Conservation (phyloP, 2,329 filamentous ascomycete species). For the Ascochyta fabae region DNA sequence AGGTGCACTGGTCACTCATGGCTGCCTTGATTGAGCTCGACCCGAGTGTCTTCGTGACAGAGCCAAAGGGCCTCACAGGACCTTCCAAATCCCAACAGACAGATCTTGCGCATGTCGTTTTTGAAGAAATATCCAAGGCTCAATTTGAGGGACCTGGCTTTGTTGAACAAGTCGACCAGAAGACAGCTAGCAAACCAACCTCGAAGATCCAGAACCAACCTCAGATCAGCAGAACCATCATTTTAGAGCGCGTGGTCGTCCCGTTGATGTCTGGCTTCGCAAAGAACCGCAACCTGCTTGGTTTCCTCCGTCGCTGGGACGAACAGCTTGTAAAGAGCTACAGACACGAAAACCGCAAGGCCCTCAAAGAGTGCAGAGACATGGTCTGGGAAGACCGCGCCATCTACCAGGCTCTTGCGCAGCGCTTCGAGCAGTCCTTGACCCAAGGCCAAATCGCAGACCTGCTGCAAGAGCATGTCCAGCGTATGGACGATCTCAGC, state of each 20-base stretch:
- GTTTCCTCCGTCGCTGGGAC: slow-evolving; percentile 46
- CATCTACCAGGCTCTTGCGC: slow-evolving; percentile 30
- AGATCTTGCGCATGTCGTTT: slow-evolving; percentile 39
- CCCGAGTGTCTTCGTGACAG: slow-evolving; percentile 39
- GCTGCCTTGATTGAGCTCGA: slow-evolving; percentile 44
- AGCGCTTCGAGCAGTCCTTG: slow-evolving; percentile 40
- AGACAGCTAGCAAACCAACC: background rate
- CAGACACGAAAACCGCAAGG: slow-evolving; percentile 24
- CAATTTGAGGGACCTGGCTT: slow-evolving; percentile 22
- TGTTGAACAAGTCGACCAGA: slow-evolving; percentile 3
- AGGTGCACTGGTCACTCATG: slow-evolving; percentile 41
- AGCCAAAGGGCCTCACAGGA: slow-evolving; percentile 23
- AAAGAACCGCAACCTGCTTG: slow-evolving; percentile 42
- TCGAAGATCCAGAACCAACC: background rate
- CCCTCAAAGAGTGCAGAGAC: slow-evolving; percentile 22
- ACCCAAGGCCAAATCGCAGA: slow-evolving; percentile 41
- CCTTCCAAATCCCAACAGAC: slow-evolving; percentile 20
- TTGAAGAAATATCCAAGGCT: slow-evolving; percentile 36
- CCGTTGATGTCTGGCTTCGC: slow-evolving; percentile 45
- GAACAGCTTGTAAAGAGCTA: slow-evolving; percentile 35
- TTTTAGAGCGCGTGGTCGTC: slow-evolving; percentile 32
- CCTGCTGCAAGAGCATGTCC: slow-evolving; percentile 38
- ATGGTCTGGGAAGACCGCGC: slow-evolving; percentile 42
- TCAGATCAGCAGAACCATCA: background rate
- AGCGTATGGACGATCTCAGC: slow-evolving; percentile 27